phyloP scores from a whole-genome alignment of 768 basidiomycete species.

The Russula lepida region DNA sequence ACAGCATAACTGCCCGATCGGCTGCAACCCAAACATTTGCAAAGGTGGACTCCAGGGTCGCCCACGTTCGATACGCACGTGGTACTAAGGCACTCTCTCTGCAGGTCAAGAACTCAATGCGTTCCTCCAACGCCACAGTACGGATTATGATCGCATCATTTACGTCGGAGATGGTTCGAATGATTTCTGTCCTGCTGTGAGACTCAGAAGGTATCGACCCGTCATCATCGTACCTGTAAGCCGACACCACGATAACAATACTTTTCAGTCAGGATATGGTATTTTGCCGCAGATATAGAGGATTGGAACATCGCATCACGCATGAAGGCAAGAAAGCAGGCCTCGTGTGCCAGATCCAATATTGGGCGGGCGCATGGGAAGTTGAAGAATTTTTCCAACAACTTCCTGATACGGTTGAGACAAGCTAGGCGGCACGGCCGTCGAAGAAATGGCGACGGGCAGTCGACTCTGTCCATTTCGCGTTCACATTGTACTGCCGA shows the following conservation, averaged over 20 bases:
- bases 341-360: slow-evolving; percentile 62
- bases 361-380: slow-evolving; percentile 96
- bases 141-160: slow-evolving; percentile 64
- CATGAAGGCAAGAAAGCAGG: slow-evolving; percentile 58
- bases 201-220: slow-evolving; percentile 58
- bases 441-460: background rate
- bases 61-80: background rate
- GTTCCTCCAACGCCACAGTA: slow-evolving; percentile 56
- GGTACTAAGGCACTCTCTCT: background rate
- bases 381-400: slow-evolving; percentile 70
- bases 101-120: slow-evolving; percentile 87
- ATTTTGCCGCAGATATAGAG: slow-evolving; percentile 70
- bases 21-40: slow-evolving; percentile 97
- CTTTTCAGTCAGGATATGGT: slow-evolving; percentile 66
- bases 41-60: slow-evolving; percentile 50
- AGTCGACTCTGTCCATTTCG: background rate
- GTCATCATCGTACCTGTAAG: background rate
- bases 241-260: background rate
- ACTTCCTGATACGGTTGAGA: slow-evolving; percentile 6
- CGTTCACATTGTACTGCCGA: slow-evolving; percentile 16
- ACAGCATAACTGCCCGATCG: slow-evolving; percentile 77
- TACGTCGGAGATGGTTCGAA: slow-evolving; percentile 95
- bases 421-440: background rate
- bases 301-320: slow-evolving; percentile 69
- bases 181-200: slow-evolving; percentile 89